Conservation (phyloP, 129 eudicot genomes). For the Helichrysum umbraculigerum region DNA sequence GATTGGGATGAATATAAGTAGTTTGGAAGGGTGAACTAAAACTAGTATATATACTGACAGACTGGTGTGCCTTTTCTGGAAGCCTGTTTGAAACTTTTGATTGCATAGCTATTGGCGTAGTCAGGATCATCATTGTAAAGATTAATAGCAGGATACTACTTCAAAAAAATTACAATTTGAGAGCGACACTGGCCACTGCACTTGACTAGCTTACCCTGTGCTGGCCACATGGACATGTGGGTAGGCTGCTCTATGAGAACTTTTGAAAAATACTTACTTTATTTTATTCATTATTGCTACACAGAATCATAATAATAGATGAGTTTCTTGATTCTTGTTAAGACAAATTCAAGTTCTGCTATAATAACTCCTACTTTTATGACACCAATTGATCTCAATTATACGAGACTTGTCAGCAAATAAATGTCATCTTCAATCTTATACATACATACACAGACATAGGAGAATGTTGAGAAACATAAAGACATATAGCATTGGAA, state of each 20-base stretch:
- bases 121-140: not conserved
- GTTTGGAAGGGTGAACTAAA: not conserved
- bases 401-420: not conserved
- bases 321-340: not conserved
- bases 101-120: not conserved
- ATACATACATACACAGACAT: not conserved
- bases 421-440: not conserved
- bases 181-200: not conserved
- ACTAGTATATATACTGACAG: not conserved
- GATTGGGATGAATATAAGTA: not conserved
- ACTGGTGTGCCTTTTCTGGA: not conserved
- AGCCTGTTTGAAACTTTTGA: not conserved
- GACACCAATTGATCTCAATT: not conserved
- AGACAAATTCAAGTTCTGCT: not conserved
- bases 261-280: too few relatives aligned
- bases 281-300: too few relatives aligned
- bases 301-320: not conserved
- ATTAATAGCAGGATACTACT: slow-evolving; percentile 8
- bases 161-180: slow-evolving; percentile 27
- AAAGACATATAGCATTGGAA: not conserved
- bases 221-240: not conserved
- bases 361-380: not conserved
- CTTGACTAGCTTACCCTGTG: slow-evolving; percentile 16
- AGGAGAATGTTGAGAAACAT: not conserved
- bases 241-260: not conserved